Evolutionary conservation across 176 grass and related monocot species (phyloP), one percentile per base, ranked within the genome.

Genomic region (Zizania latifolia): DNA sequence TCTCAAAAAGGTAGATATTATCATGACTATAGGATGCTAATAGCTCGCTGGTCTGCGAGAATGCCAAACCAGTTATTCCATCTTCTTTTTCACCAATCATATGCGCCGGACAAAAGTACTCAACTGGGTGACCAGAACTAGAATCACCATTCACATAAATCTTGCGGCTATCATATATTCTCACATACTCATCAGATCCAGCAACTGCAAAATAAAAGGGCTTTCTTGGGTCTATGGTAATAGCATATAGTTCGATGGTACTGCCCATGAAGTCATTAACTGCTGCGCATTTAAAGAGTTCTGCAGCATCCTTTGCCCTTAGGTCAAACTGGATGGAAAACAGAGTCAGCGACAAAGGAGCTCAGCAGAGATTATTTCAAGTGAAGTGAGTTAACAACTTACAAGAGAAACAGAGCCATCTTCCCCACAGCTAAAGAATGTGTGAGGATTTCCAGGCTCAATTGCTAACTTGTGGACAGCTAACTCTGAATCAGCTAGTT

Each of bases 21-120:
- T 87, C 86, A 21, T 74, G 16, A 16, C 81, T 78, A 48, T 93
- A 93, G 34, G 93, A 91, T 39, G 74, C 88, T 68, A 93, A 76
- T 28, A 97, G 68, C 62, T 97, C 90, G 17, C 90, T 86, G 13
- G 59, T 62, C 40, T 87, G 79, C 46, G 93, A 93, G 76, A 85
- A 93, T 71, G 88, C 85, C 60, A 97, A 48, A 30, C 94, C 94
- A 30, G 90, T 89, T 74, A 97, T 85, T 45, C 78, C 94, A 63
- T 87, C 65, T 8, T 41, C 17, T 24, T 72, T 40, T 41, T 35
- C 32, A 50, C 35, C 62, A 16, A 83, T 69, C 65, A 88, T 37
- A 71, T 83, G 57, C 10, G 44, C 56, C 62, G 88, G 86, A 37
- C 83, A 86, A 79, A 93, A 86, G 58, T 75, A 24, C 24, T 86